A percentile compares a stretch with the other conserved stretches of the same genome.
Conservation (phyloP, 2,329 filamentous ascomycete genomes). For the Venturia asperata region DNA sequence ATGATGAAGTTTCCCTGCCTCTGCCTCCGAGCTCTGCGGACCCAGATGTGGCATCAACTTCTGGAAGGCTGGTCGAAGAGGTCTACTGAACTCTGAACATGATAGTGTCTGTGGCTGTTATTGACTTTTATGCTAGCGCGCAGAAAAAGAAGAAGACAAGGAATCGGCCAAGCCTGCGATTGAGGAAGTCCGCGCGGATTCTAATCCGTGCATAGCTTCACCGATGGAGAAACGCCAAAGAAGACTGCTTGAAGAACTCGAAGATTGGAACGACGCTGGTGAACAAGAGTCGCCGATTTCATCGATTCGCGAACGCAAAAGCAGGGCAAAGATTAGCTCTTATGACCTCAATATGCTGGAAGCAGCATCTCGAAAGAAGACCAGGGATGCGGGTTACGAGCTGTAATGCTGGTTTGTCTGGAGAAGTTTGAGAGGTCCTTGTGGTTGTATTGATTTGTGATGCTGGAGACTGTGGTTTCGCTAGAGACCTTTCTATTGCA, state of each 20-base stretch:
- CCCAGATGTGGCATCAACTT: not conserved
- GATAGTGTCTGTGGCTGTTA: not conserved
- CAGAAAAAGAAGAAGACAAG: not conserved
- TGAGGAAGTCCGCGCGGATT: no score
- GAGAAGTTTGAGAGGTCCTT: no score
- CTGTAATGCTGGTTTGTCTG: not conserved
- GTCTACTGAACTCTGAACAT: not conserved
- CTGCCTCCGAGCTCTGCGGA: no score
- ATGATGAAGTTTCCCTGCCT: no score
- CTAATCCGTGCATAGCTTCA: no score
- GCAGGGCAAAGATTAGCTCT: not conserved
- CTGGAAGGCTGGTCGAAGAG: not conserved
- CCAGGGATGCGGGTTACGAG: not conserved
- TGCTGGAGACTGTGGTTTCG: no score
- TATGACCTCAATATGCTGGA: not conserved
- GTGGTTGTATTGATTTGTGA: no score
- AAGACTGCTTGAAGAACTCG: not conserved
- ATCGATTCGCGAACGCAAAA: not conserved
- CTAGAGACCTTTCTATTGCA: no score
- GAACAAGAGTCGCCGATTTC: not conserved
- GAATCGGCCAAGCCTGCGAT: not conserved
- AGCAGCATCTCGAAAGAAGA: not conserved
- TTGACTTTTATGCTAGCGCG: not conserved
- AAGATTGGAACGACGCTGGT: not conserved
- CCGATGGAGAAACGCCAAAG: not conserved